Evolutionary conservation across 2,329 filamentous ascomycete genomes (phyloP).

Genomic region (Monilinia laxa): DNA sequence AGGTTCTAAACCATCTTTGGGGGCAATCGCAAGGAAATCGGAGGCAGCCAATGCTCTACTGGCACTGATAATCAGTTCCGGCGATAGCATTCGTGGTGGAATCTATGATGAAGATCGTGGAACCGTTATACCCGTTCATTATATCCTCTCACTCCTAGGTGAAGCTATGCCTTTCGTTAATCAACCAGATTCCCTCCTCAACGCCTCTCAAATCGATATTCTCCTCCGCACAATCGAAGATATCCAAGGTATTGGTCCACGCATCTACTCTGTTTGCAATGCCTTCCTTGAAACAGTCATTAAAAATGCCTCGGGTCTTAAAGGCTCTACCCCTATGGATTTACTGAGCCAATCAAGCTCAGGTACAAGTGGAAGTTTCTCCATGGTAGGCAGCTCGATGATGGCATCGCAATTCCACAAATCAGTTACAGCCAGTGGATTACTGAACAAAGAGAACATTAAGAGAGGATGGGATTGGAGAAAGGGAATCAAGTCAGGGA

Average conservation of each 20-base stretch:
- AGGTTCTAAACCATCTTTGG: slow-evolving; percentile 42
- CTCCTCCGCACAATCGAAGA: slow-evolving; percentile 79
- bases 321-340: slow-evolving; percentile 62
- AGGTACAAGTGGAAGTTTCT: slow-evolving; percentile 56
- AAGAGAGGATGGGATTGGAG: slow-evolving; percentile 74
- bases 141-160: slow-evolving; percentile 77
- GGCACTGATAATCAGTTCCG: slow-evolving; percentile 81
- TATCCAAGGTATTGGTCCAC: slow-evolving; percentile 69
- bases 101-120: slow-evolving; percentile 79
- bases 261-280: slow-evolving; percentile 72
- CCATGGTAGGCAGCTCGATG: slow-evolving; percentile 70
- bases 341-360: slow-evolving; percentile 66
- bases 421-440: slow-evolving; percentile 56
- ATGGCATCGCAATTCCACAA: slow-evolving; percentile 62
- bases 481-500: slow-evolving; percentile 54
- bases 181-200: slow-evolving; percentile 59
- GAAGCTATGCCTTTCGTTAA: slow-evolving; percentile 79
- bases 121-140: slow-evolving; percentile 85
- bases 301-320: slow-evolving; percentile 63
- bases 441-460: slow-evolving; percentile 48
- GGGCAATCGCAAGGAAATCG: slow-evolving; percentile 60
- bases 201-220: slow-evolving; percentile 69
- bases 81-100: slow-evolving; percentile 88
- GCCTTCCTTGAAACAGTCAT: slow-evolving; percentile 77
- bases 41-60: slow-evolving; percentile 72